A percentile compares a stretch with the other conserved stretches of the same genome.
Conservation (phyloP, 176 grass and related monocot species). For the Aegilops speltoides region DNA sequence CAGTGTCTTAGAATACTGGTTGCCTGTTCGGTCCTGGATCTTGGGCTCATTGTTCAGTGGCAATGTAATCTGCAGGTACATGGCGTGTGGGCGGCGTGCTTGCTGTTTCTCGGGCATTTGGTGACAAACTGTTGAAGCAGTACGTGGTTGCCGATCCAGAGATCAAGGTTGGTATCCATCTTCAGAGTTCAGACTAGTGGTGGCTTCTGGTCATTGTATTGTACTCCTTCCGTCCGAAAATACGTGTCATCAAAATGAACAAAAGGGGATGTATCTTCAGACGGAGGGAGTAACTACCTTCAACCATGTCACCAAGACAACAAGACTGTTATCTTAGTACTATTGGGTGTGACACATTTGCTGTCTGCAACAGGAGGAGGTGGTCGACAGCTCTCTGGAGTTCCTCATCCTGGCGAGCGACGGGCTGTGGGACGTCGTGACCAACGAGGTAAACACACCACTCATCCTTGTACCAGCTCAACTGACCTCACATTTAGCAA, state of each 20-base stretch:
- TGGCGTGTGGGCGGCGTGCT: constrained; percentile 93
- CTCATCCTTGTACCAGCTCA: background rate
- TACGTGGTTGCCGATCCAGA: constrained; percentile 93
- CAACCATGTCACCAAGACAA: background rate
- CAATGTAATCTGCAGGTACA: constrained; percentile 41
- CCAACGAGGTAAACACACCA: constrained; percentile 54
- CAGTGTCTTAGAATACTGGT: too few species aligned
- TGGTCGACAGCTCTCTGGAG: constrained; percentile 70
- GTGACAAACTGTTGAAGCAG: constrained; percentile 87
- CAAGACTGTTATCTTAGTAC: too few species aligned
- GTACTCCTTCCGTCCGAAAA: too few species aligned
- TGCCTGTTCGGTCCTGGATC: background rate
- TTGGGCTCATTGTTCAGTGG: background rate
- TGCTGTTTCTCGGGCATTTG: constrained; percentile 87
- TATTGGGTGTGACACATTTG: too few species aligned
- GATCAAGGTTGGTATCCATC: too few species aligned
- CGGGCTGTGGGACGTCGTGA: constrained; percentile 86
- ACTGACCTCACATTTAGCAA: background rate
- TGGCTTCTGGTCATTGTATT: too few species aligned
- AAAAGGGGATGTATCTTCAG: too few species aligned
- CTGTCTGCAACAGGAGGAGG: constrained; percentile 82
- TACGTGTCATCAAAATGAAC: too few species aligned
- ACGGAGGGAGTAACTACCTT: too few species aligned
- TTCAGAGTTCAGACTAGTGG: too few species aligned
- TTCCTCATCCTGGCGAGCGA: constrained; percentile 95